Evolutionary conservation across 2,329 filamentous ascomycete genomes (phyloP), one percentile per base, ranked within the genome.

Genomic region (Penicillium glabrum): DNA sequence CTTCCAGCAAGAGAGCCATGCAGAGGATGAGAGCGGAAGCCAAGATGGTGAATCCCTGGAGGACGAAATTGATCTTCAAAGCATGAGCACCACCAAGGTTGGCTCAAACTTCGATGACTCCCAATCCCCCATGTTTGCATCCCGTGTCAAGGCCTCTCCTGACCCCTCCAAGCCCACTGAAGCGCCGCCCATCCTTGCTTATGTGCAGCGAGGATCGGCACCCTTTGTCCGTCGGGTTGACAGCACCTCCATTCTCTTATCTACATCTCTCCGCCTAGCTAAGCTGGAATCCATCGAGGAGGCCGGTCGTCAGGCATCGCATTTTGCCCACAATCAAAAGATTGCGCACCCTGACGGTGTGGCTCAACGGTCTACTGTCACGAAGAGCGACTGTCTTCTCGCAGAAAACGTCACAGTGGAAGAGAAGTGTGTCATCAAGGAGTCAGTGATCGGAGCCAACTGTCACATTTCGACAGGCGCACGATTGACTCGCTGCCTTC

Each of bases 401-500:
- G 93, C 86, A 1, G 90, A 93, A 56, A 97, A 97, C 68, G 91
- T 96, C 41, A 91, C 87, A 1, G 87, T 98, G 0, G 90, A 93
- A 69, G 90, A 93, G 67, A 93, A 93, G 72, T 88, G 86, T 24
- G 89, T 92, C n/a, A 89, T 99, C 77, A 97, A 96, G 74, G 91
- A 96, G 74, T 89, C 83, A 37, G 91, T 97, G 29, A 86, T 99
- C 41, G 95, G 95, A 3, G 86, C 90, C 5, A 91, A 91, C 66
- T 96, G 91, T 72, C 88, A 90, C 67, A 93, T 99, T 62, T 87
- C 88, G 60, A 87, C 89, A 64, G 91, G 92, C n/a, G 91, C 89
- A 29, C 90, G 93, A 63, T 77, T 99, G 45, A 87, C 86, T n/a
- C 85, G 93, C 62, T 98, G 93, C 74, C 76, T 98, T 47, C 78